phyloP scores from a whole-genome alignment of 805 yeast genomes.

The Isabelozyma rhagii region DNA sequence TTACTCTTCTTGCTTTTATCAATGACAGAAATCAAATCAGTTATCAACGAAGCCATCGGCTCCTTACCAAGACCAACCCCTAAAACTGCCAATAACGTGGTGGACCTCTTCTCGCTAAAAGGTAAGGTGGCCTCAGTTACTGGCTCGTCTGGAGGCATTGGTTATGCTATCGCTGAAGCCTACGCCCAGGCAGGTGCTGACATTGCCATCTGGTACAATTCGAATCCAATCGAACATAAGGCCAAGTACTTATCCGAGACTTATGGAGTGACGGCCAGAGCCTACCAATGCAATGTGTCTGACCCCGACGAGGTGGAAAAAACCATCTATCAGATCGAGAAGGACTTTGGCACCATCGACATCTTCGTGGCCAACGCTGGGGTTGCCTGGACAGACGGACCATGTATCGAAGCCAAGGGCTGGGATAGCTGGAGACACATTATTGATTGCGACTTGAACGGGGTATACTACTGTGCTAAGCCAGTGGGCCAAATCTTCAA shows the following conservation, averaged over 20 bases:
- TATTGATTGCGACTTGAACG: conserved; percentile 38
- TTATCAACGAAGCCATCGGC: conserved; percentile 23
- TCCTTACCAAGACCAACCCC: conserved; percentile 57
- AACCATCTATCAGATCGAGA: conserved; percentile 47
- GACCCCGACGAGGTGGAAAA: conserved; percentile 47
- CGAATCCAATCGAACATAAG: conserved; percentile 56
- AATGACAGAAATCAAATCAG: not conserved
- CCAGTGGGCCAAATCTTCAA: conserved; percentile 37
- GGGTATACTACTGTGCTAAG: conserved; percentile 44
- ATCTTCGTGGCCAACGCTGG: conserved; percentile 90
- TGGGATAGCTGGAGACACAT: conserved; percentile 32
- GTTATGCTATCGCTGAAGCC: conserved; percentile 77
- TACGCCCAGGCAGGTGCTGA: conserved; percentile 87
- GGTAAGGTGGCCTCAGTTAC: conserved; percentile 83
- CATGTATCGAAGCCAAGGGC: conserved; percentile 36
- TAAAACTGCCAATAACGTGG: conserved; percentile 45
- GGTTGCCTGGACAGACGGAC: conserved; percentile 73
- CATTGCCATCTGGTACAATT: conserved; percentile 50
- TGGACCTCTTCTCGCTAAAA: conserved; percentile 72
- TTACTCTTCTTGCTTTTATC: not conserved
- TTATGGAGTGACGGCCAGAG: conserved; percentile 60
- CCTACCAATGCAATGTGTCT: conserved; percentile 60
- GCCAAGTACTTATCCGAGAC: conserved; percentile 53
- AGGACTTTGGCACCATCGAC: conserved; percentile 79
- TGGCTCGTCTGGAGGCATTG: conserved; percentile 86